These are phyloP conservation scores for Mucor lusitanicus DNA, from an alignment of 371 early-diverging fungal genomes.

Conservation along the genomic window DNA sequence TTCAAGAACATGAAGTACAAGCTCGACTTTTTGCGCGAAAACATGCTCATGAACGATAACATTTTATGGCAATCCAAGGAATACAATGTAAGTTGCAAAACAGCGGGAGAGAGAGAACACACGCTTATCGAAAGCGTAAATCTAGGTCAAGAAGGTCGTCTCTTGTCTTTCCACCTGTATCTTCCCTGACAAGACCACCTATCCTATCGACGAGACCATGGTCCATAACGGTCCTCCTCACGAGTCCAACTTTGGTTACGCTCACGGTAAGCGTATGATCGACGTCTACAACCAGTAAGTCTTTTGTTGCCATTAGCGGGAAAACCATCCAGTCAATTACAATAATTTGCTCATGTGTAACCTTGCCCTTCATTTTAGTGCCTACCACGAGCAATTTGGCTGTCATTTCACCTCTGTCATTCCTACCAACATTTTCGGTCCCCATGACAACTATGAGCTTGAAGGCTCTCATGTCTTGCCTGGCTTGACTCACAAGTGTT, in stretches of 20 bases:
- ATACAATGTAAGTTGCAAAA: slow-evolving; percentile 57
- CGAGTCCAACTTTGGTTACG: slow-evolving; percentile 88
- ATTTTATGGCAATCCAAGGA: slow-evolving; percentile 68
- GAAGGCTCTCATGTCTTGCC: slow-evolving; percentile 88
- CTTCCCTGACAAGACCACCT: slow-evolving; percentile 85
- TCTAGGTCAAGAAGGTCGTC: slow-evolving; percentile 79
- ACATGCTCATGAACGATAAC: slow-evolving; percentile 85
- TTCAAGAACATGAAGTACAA: slow-evolving; percentile 87
- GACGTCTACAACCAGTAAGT: slow-evolving; percentile 83
- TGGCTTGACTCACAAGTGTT: slow-evolving; percentile 86
- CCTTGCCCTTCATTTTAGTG: slow-evolving; percentile 38
- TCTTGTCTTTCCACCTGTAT: slow-evolving; percentile 89
- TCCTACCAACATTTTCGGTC: slow-evolving; percentile 89
- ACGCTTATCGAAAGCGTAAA: not conserved
- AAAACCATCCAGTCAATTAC: not conserved
- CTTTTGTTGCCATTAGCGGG: not conserved
- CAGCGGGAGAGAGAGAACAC: not conserved
- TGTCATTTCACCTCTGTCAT: slow-evolving; percentile 83
- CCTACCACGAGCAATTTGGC: slow-evolving; percentile 83
- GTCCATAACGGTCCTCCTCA: slow-evolving; percentile 89
- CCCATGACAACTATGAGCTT: slow-evolving; percentile 81
- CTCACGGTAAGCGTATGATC: slow-evolving; percentile 86
- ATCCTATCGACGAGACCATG: slow-evolving; percentile 91
- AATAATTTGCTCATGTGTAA: slow-evolving; percentile 6
- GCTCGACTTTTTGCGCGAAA: slow-evolving; percentile 78